Evolutionary conservation across 73 alveolate genomes (phyloP).

Genomic region (Urostyla sp.): DNA sequence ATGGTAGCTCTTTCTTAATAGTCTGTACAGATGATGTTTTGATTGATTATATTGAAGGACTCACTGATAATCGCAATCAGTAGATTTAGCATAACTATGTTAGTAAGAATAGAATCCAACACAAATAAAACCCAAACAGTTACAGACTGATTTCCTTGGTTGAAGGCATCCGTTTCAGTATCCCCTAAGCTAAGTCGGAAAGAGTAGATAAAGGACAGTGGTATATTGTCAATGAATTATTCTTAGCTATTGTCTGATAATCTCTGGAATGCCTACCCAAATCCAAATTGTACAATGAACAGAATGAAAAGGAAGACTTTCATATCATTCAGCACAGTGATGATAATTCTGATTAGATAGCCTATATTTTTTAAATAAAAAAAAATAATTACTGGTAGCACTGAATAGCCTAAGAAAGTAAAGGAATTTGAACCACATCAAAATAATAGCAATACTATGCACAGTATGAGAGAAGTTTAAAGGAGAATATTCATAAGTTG

Average conservation of each 20-base stretch:
- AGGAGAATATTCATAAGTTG: background rate
- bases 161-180: background rate
- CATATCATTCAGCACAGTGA: conserved; percentile 44
- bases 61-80: conserved; percentile 19
- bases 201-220: conserved; percentile 21
- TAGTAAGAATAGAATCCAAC: background rate
- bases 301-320: conserved; percentile 43
- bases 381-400: conserved; percentile 2
- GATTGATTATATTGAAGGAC: background rate
- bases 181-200: conserved; percentile 41
- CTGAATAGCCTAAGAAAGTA: conserved; percentile 34
- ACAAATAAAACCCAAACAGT: conserved; percentile 24
- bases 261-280: conserved; percentile 53
- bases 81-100: conserved; percentile 10
- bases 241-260: conserved; percentile 10
- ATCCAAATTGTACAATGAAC: conserved; percentile 8
- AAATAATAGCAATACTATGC: conserved; percentile 24
- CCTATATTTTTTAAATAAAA: background rate
- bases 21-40: background rate
- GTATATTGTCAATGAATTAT: background rate
- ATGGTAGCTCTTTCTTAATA: background rate
- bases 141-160: background rate
- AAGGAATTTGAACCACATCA: conserved; percentile 41
- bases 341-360: conserved; percentile 20
- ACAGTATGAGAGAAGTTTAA: conserved; percentile 1